phyloP scores from a whole-genome alignment of 805 yeast genomes.

The Candida ovalis region DNA sequence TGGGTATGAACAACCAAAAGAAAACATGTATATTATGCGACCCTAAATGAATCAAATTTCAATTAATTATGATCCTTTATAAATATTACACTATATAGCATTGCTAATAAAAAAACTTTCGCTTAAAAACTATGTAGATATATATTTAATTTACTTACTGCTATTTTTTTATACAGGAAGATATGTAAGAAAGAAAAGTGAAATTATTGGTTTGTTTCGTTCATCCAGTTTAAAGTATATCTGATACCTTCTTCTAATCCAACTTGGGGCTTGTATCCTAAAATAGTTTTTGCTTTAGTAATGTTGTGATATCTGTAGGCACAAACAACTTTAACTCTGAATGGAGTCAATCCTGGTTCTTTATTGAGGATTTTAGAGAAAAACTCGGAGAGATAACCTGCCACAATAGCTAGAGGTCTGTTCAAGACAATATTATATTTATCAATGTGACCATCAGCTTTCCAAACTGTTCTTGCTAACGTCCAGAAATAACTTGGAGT shows the following conservation, averaged over 20 bases:
- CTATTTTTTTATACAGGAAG: no score
- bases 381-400: conserved; percentile 79
- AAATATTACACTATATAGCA: background rate
- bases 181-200: background rate
- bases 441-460: conserved; percentile 86
- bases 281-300: conserved; percentile 70
- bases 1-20: conserved; percentile 35
- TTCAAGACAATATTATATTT: conserved; percentile 62
- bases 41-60: background rate
- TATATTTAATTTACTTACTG: no score
- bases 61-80: background rate
- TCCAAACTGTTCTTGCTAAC: conserved; percentile 94
- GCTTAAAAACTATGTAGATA: no score
- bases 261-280: conserved; percentile 81
- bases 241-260: conserved; percentile 75
- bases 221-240: conserved; percentile 83
- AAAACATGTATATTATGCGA: conserved; percentile 41
- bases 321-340: conserved; percentile 87
- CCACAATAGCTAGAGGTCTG: conserved; percentile 71
- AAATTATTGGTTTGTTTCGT: conserved; percentile 44
- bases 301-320: conserved; percentile 93
- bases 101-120: background rate
- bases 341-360: conserved; percentile 93
- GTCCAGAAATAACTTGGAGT: conserved; percentile 97
- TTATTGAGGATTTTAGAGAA: conserved; percentile 68